phyloP scores from a whole-genome alignment of 257 asterid genomes.

The Nicotiana benthamiana region DNA sequence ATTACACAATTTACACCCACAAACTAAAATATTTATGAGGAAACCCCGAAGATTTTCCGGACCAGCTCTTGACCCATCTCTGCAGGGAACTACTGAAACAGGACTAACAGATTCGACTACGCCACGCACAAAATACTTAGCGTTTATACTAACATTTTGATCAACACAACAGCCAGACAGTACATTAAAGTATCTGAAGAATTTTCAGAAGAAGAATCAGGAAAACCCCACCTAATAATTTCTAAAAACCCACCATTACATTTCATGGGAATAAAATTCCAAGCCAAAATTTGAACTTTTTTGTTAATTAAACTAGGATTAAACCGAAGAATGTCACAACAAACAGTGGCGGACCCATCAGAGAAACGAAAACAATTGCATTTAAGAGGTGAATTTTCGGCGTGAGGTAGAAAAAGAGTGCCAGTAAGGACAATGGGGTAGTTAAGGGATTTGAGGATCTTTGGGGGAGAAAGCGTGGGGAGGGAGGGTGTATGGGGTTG shows the following conservation, averaged over 20 bases:
- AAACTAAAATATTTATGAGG: conserved; percentile 54
- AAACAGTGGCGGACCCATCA: conserved; percentile 44
- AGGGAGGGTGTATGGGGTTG: conserved; percentile 10
- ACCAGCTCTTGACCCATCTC: conserved; percentile 11
- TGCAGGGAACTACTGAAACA: conserved; percentile 49
- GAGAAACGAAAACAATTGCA: conserved; percentile 61
- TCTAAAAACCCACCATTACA: conserved; percentile 56
- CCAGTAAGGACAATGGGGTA: conserved; percentile 43
- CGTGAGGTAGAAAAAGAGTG: conserved; percentile 38
- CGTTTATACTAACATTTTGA: conserved; percentile 12
- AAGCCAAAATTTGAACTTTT: conserved; percentile 39
- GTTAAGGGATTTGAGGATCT: conserved; percentile 50
- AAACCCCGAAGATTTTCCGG: conserved; percentile 41
- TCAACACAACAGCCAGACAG: conserved; percentile 18
- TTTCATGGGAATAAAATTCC: conserved; percentile 69
- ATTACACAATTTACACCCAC: conserved; percentile 55
- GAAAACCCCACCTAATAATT: conserved; percentile 59
- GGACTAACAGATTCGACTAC: conserved; percentile 61
- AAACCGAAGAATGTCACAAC: conserved; percentile 68
- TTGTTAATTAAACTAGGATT: conserved; percentile 37
- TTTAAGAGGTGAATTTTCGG: background rate
- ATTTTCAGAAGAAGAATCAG: conserved; percentile 14
- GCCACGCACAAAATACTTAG: conserved; percentile 35
- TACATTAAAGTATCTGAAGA: conserved; percentile 26
- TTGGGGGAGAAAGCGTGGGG: conserved; percentile 18